These are phyloP conservation scores for Neostapfia colusana DNA, from an alignment of 176 grass and related monocot species.

Conservation along the genomic window DNA sequence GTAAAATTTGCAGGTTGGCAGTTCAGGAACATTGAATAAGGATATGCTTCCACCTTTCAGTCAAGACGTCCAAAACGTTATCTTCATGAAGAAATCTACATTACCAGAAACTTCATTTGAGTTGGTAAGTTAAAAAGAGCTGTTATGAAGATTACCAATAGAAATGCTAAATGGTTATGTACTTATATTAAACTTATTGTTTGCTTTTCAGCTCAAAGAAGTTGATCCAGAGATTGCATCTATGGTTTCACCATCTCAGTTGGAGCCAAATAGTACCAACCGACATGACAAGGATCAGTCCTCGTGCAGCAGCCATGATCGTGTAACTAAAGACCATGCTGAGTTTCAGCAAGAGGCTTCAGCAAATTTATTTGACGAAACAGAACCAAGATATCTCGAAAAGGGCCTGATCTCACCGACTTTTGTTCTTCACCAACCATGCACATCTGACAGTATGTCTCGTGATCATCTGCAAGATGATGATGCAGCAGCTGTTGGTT, in stretches of 20 bases:
- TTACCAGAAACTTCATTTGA: slow-evolving; percentile 51
- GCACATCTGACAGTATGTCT: slow-evolving; percentile 1
- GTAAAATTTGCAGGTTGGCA: slow-evolving; percentile 42
- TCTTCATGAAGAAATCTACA: slow-evolving; percentile 36
- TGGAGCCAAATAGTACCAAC: slow-evolving; percentile 20
- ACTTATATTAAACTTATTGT: not conserved
- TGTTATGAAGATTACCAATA: not conserved
- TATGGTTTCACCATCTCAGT: slow-evolving; percentile 6
- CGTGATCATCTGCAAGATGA: slow-evolving; percentile 13
- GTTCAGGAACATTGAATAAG: slow-evolving; percentile 40
- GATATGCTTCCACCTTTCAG: slow-evolving; percentile 36
- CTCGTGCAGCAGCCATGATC: slow-evolving; percentile 8
- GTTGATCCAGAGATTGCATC: slow-evolving; percentile 20
- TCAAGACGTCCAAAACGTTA: slow-evolving; percentile 38
- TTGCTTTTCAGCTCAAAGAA: slow-evolving; percentile 45
- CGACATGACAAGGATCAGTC: slow-evolving; percentile 21
- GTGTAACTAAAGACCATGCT: slow-evolving; percentile 24
- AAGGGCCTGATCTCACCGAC: slow-evolving; percentile 1
- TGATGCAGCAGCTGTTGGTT: slow-evolving; percentile 5
- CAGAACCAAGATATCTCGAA: slow-evolving; percentile 17
- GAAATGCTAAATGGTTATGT: not conserved
- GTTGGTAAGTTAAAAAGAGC: slow-evolving; percentile 45
- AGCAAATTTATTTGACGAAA: slow-evolving; percentile 19
- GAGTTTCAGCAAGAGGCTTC: slow-evolving; percentile 32
- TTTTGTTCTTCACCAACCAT: not conserved